phyloP scores from a whole-genome alignment of 2,329 filamentous ascomycete species.

The Tolypocladium tropicale region DNA sequence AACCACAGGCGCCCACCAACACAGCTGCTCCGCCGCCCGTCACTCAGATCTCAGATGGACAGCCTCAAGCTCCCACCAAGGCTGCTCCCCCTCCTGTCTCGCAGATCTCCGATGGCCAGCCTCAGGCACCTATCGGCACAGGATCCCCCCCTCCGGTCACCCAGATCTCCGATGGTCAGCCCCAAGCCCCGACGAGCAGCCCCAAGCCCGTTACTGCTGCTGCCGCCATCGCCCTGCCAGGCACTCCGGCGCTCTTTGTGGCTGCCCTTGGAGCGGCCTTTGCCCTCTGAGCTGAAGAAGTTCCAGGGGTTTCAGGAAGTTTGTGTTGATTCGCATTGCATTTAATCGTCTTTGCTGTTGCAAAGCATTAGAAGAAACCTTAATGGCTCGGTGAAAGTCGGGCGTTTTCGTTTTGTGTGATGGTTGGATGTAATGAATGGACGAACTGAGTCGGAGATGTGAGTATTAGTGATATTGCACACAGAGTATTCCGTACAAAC shows the following conservation, averaged over 20 bases:
- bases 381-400: not conserved
- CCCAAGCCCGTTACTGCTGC: conserved; percentile 20
- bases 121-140: conserved; percentile 18
- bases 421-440: not conserved
- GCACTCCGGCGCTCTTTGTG: conserved; percentile 4
- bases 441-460: not conserved
- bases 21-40: conserved; percentile 14
- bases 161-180: conserved; percentile 20
- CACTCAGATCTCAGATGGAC: conserved; percentile 33
- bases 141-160: conserved; percentile 18
- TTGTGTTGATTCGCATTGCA: too few relatives aligned
- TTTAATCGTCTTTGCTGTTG: not conserved
- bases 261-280: conserved; percentile 9
- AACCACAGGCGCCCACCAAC: conserved; percentile 17
- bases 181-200: conserved; percentile 15
- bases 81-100: conserved; percentile 26
- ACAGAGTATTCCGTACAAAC: conserved; percentile 1
- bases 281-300: conserved; percentile 7
- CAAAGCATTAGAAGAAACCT: not conserved
- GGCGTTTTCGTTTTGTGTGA: not conserved
- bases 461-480: not conserved
- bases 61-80: conserved; percentile 34
- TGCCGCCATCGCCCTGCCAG: conserved; percentile 5
- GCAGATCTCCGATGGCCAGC: conserved; percentile 37
- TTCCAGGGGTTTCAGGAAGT: too few relatives aligned